Evolutionary conservation across 73 alveolate species (phyloP).

Genomic region (Paramecium biaurelia): DNA sequence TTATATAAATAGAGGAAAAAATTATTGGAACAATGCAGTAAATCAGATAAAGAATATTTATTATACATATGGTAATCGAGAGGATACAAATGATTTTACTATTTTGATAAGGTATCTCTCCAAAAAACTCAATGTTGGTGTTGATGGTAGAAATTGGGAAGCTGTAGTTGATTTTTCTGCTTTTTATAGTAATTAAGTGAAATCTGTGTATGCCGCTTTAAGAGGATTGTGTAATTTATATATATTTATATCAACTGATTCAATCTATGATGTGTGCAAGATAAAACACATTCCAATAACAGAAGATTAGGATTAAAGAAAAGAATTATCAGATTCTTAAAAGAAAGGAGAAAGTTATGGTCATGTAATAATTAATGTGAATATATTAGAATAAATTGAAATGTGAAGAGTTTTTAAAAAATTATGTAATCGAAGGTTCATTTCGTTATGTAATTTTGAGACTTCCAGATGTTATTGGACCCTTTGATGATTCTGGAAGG

Average conservation of each 20-base stretch:
- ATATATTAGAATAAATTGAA: constrained; percentile 45
- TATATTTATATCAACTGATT: constrained; percentile 63
- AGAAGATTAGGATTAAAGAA: constrained; percentile 51
- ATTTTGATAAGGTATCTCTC: constrained; percentile 1
- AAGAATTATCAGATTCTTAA: not conserved
- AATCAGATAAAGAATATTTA: constrained; percentile 28
- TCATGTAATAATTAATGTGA: constrained; percentile 21
- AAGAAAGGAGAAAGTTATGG: constrained; percentile 62
- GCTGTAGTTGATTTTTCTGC: constrained; percentile 61
- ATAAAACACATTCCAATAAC: not conserved
- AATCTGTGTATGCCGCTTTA: constrained; percentile 16
- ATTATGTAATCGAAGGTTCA: not conserved
- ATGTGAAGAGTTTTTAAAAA: constrained; percentile 55
- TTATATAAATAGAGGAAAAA: constrained; percentile 62
- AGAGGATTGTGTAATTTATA: constrained; percentile 42
- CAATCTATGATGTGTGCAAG: constrained; percentile 61
- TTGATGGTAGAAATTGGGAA: constrained; percentile 47
- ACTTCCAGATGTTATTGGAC: constrained; percentile 85
- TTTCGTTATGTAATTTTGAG: constrained; percentile 62
- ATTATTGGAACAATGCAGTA: constrained; percentile 60
- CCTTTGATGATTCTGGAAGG: constrained; percentile 81
- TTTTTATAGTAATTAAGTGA: constrained; percentile 26
- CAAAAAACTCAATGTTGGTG: constrained; percentile 24
- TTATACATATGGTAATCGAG: constrained; percentile 63
- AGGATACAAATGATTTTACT: constrained; percentile 54